Base-by-base conservation (phyloP, 305 asterid genomes). In the Rubia peregrina region DNA sequence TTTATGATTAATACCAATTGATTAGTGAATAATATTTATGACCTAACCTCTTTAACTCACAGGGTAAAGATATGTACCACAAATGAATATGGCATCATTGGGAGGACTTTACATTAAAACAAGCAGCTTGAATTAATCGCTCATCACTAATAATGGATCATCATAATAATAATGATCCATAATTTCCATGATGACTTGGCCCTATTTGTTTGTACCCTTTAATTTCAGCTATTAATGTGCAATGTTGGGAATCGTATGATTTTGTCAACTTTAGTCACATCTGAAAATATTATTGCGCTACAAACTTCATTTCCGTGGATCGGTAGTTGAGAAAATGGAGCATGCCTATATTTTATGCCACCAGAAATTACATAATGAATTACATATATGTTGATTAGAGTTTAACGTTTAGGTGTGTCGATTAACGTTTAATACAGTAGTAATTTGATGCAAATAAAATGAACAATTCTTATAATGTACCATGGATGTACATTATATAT, bases 131-230 rank as follows among this genome's bases (percentile, higher is more conserved):
- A 13, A 62, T 62, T 57, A 57, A 57, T 57, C 19, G 22, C 46
- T 62, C 67, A 62, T 62, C 67, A 33, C 67, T 59, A 59, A 59
- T 62, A 62, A 62, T 62, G 24, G 67, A 62, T 62, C 67, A 62
- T 62, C 67, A 62, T 36, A 36, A 30, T 21, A 61, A 33, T 61
- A 61, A 30, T 33, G 46, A 36, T 62, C 67, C 44, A 62, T 62
- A 62, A 62, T 62, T 33, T 62, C 9, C 24, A 62, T 62, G n/a
- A 62, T 62, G 65, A 13, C 65, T 61, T 61, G 65, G 43, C 65
- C 65, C 65, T 30, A 30, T 61, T 61, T 12, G 65, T 61, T 17
- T 61, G 65, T 30, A 26, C 65, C 65, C 13, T 61, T 61, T 61
- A 36, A 30, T 62, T 62, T 16, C 44, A 62, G 24, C 44, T 62